phyloP scores from a whole-genome alignment of 441 rosid species.

The Theobroma grandiflorum region DNA sequence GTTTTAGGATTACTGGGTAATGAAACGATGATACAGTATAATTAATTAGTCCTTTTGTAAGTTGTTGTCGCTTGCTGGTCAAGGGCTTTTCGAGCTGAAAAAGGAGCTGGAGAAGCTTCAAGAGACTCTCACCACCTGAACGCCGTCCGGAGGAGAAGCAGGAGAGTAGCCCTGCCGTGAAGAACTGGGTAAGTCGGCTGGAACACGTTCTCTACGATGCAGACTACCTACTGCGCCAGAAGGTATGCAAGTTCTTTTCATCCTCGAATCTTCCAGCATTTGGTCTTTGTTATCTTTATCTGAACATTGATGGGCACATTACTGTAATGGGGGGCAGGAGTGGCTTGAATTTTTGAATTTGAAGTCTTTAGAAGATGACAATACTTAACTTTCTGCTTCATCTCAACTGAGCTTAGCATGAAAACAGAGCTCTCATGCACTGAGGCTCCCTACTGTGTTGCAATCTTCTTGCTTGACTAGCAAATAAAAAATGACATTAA shows the following conservation, averaged over 20 bases:
- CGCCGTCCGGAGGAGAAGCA: no score
- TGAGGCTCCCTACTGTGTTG: not conserved
- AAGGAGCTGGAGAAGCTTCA: no score
- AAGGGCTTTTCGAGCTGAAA: no score
- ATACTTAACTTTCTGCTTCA: not conserved
- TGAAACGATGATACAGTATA: no score
- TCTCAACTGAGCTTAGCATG: constrained; percentile 3
- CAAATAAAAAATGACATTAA: not conserved
- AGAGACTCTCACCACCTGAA: no score
- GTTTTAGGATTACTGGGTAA: no score
- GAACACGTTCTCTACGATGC: not conserved
- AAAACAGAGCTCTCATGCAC: not conserved
- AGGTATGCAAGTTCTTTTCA: no score
- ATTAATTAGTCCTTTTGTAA: no score
- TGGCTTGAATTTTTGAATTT: not conserved
- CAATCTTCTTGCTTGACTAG: not conserved
- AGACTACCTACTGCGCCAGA: not conserved
- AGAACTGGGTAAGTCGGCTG: no score
- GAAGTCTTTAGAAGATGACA: not conserved
- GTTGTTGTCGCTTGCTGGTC: no score
- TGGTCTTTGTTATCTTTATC: not conserved
- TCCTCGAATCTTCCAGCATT: no score
- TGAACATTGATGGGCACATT: not conserved
- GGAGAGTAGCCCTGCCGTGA: no score
- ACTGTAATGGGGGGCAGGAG: not conserved